Evolutionary conservation across 2,329 filamentous ascomycete genomes (phyloP), one percentile per base, ranked within the genome.

Genomic region (Coleophoma cylindrospora): DNA sequence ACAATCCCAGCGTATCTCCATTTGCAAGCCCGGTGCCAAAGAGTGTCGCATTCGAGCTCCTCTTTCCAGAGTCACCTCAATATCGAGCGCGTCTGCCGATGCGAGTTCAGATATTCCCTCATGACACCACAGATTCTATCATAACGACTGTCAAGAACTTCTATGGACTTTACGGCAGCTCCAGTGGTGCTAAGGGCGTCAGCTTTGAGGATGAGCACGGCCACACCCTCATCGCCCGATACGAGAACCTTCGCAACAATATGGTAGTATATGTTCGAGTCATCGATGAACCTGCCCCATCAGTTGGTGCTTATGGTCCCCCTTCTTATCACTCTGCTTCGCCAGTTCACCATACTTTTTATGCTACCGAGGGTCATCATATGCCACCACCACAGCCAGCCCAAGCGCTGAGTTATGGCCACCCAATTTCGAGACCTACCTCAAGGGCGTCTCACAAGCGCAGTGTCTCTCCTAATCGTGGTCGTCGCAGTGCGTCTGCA

Each of bases 91-190:
- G 88, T 64, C 75, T 91, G 58, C 87, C 88, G n/a, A 85, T 92
- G 81, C 79, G 87, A 63, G 87, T 92, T 48, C 88, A 95, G 64
- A 96, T 99, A 60, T 96, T 87, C 64, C 89, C 89, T 43, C 91
- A 97, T 70, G 94, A 99, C 74, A 91, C 89, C 47, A 97, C 92
- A 19, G 92, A 97, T 66, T 96, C 91, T 34, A 99, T 99, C 72
- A 89, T 97, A 57, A 94, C 91, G 13, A 97, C 94, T 1, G 92
- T 97, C 65, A 97, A 96, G 79, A 97, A 96, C 75, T 97, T 97
- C 74, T 97, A 96, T 67, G 94, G 94, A 54, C 80, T 99, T 59
- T 96, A 96, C 68, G 89, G 92, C 57, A 84, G 81, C 54, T 75
- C 77, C 34, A 72, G 71, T 55, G 80, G 82, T 60, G 83, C 82